Evolutionary conservation across 371 early-diverging fungal genomes (phyloP).

Genomic region (Coemansia sp.): DNA sequence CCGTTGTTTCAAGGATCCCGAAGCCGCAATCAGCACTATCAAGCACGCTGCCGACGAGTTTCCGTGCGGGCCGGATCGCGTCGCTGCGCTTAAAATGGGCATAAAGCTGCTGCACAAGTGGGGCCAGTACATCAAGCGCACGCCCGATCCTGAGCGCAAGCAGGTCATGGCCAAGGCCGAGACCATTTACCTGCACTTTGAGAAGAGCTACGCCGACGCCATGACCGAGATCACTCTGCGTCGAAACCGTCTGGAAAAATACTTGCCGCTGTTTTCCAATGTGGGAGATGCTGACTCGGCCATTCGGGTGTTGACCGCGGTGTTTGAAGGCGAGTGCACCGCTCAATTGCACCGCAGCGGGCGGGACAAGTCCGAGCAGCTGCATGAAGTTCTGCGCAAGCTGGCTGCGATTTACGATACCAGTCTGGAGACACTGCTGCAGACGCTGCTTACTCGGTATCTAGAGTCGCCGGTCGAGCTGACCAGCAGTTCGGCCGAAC

Average conservation of each 20-base stretch:
- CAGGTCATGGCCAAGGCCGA: slow-evolving; percentile 32
- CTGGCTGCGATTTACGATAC: slow-evolving; percentile 46
- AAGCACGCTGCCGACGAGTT: slow-evolving; percentile 47
- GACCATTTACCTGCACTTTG: slow-evolving; percentile 37
- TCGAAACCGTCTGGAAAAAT: slow-evolving; percentile 18
- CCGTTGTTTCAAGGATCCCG: slow-evolving; percentile 44
- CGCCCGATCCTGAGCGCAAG: slow-evolving; percentile 28
- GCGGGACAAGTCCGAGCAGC: background rate
- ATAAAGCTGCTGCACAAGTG: slow-evolving; percentile 40
- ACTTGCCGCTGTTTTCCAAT: slow-evolving; percentile 28
- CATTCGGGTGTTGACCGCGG: slow-evolving; percentile 18
- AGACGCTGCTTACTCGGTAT: slow-evolving; percentile 32
- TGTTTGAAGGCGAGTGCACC: slow-evolving; percentile 39
- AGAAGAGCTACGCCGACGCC: slow-evolving; percentile 32
- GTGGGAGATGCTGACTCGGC: slow-evolving; percentile 11
- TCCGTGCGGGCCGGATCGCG: slow-evolving; percentile 45
- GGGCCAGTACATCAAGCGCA: slow-evolving; percentile 46
- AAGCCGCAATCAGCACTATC: slow-evolving; percentile 46
- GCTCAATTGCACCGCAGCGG: background rate
- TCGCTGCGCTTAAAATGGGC: slow-evolving; percentile 47
- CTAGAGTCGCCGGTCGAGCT: slow-evolving; percentile 20
- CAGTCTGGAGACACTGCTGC: slow-evolving; percentile 34
- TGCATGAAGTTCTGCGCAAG: slow-evolving; percentile 26
- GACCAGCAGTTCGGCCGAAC: slow-evolving; percentile 25
- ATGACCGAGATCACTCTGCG: slow-evolving; percentile 27